Conservation (phyloP, 164 flowering plant species). For the Litsea cubeba region DNA sequence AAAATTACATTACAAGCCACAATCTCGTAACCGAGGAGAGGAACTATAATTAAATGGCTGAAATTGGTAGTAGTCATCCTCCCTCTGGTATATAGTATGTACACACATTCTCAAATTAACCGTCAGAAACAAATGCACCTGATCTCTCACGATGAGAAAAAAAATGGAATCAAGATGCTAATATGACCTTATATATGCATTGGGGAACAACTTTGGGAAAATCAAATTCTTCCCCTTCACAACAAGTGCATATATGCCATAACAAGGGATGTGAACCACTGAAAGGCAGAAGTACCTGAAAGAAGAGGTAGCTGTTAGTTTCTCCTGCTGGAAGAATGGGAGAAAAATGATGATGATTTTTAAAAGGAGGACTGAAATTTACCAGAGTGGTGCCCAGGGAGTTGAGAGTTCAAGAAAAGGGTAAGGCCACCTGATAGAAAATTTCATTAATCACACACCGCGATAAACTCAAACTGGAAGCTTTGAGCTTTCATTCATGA, state of each 20-base stretch:
- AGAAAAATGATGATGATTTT: neutral
- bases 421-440: constrained; percentile 80
- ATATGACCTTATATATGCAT: constrained; percentile 28
- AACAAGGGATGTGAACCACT: constrained; percentile 57
- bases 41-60: neutral
- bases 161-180: constrained; percentile 9
- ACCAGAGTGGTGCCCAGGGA: constrained; percentile 78
- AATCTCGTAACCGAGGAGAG: neutral
- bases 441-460: neutral
- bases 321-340: neutral
- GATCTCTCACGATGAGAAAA: too few relatives aligned
- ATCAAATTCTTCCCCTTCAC: constrained; percentile 30
- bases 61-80: neutral
- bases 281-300: constrained; percentile 56
- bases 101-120: neutral
- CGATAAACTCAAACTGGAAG: neutral
- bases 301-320: neutral
- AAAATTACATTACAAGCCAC: neutral
- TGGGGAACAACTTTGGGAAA: constrained; percentile 47
- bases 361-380: neutral
- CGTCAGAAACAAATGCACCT: neutral
- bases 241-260: constrained; percentile 36
- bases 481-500: neutral
- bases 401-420: constrained; percentile 68
- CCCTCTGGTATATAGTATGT: neutral